phyloP scores from a whole-genome alignment of 345 rosid species.

The Citrus reticulata region DNA sequence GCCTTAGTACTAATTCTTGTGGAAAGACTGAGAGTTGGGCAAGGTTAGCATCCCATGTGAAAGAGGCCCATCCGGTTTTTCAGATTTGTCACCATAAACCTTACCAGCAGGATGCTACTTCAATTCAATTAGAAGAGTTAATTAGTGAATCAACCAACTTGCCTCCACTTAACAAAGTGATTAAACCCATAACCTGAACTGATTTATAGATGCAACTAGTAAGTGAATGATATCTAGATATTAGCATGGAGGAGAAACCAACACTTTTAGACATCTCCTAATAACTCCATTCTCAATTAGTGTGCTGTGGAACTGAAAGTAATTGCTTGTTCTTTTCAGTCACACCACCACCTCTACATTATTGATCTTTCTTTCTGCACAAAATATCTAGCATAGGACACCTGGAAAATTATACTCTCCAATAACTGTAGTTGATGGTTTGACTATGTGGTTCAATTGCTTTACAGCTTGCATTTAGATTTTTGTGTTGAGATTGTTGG shows the following conservation, averaged over 20 bases:
- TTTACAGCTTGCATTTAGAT: slow-evolving; percentile 17
- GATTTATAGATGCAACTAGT: slow-evolving; percentile 1
- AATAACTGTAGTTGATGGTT: slow-evolving; percentile 5
- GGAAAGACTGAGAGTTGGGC: background rate
- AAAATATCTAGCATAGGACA: slow-evolving; percentile 5
- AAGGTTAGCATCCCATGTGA: background rate
- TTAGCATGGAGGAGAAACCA: background rate
- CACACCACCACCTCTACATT: background rate
- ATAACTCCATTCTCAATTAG: background rate
- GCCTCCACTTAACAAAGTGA: background rate
- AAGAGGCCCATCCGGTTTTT: background rate
- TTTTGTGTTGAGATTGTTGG: slow-evolving; percentile 10
- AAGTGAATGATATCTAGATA: background rate
- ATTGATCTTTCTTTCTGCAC: slow-evolving; percentile 3
- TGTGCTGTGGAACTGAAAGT: background rate
- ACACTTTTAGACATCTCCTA: background rate
- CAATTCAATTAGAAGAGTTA: background rate
- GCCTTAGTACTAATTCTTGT: background rate
- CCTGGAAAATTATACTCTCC: slow-evolving; percentile 9
- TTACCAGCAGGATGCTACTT: background rate
- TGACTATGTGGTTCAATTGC: slow-evolving; percentile 3
- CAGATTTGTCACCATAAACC: background rate
- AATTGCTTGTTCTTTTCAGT: slow-evolving; percentile 24
- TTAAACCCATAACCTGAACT: background rate
- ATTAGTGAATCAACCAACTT: background rate